Base-by-base conservation (phyloP, 805 yeast genomes). In the Aciculoconidium aculeatum region DNA sequence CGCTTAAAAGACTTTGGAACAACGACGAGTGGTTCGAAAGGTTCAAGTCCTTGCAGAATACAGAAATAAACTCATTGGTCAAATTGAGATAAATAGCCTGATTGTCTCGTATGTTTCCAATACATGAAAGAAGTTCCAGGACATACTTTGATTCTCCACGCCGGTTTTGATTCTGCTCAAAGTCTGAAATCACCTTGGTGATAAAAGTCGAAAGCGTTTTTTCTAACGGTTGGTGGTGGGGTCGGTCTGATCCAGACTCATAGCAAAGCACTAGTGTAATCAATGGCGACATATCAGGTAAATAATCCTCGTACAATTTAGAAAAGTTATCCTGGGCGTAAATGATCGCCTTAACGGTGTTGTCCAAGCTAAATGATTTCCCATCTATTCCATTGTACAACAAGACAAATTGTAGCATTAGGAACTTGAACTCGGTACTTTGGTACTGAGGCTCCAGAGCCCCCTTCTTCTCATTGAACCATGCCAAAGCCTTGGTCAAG, bases 21-120 rank as follows among this genome's bases (percentile, higher is more conserved):
- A 64, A 40, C 5, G 67, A 57, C 3, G 67, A 59, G 37, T 63
- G 66, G 27, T 56, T 57, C 4, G 65, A 57, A 9, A 64, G 51
- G 13, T 45, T 45, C 49, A 61, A 42, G 25, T 54, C 55, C 20
- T 53, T 49, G 31, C 69, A 64, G 35, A 46, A 64, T 31, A 55
- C 61, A 1, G 64, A 55, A 7, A 60, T 55, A 34, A 64, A 61
- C 32, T 62, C 67, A 33, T 55, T 52, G 3, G 68, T 49, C n/a
- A 64, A 37, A 30, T 45, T 49, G 11, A 47, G 49, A 37, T 62
- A 64, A n/a, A 63, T 37, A 4, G 46, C 32, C 24, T 53, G 56
- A 31, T 42, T 40, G 10, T 34, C 34, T 25, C 56, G 53, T 25
- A 63, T 51, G 18, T 37, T 28, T 18, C 49, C 53, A 32, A 61